Base-by-base conservation (phyloP, 2,329 filamentous ascomycete species). In the Ophiocordyceps australis region DNA sequence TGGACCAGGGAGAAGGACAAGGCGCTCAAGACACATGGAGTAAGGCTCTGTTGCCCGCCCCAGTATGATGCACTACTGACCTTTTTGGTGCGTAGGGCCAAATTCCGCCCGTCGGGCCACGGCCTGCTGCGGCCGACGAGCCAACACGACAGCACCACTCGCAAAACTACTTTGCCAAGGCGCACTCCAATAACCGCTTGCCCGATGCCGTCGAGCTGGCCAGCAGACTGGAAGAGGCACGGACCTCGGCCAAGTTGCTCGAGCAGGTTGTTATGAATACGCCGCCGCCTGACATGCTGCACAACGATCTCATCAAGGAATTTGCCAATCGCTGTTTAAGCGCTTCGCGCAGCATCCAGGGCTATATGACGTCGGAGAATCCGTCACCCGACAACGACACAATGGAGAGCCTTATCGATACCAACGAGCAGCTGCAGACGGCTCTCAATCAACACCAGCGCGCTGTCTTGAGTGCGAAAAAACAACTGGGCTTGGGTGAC, bases 381-480 rank as follows among this genome's bases (percentile, higher is more conserved):
- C 85, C 86, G 0, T 46, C 68, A 1, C 85, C 86, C 0, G 89
- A 95, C 47, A 86, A 93, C 41, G 77, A 93, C 37, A 95, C 86
- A 2, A 82, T 95, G 66, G 73, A 89, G 44, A 85, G 73, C 10
- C 57, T 98, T 33, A 93, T 98, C 41, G 83, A 94, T 49, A 89
- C 82, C 10, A 93, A 92, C 45, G 89, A 95, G 49, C 78, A 86
- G 44, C 60, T 98, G 17, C 79, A 81, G 32, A 69, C 79, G 23
- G 75, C 85, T 0, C 61, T 86, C 21, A 89, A 73, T 35, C 74
- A 82, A 43, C 81, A 94, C 47, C 81, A 92, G 49, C 72, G 83
- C 28, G 76, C 82, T 8, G 57, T 91, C 21, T 52, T 75, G n/a
- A 62, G 60, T 30, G 67, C 70, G 3, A 55, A 63, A 32, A 74